Conservation (phyloP, 805 yeast species). For the Lipomyces mesembrius region DNA sequence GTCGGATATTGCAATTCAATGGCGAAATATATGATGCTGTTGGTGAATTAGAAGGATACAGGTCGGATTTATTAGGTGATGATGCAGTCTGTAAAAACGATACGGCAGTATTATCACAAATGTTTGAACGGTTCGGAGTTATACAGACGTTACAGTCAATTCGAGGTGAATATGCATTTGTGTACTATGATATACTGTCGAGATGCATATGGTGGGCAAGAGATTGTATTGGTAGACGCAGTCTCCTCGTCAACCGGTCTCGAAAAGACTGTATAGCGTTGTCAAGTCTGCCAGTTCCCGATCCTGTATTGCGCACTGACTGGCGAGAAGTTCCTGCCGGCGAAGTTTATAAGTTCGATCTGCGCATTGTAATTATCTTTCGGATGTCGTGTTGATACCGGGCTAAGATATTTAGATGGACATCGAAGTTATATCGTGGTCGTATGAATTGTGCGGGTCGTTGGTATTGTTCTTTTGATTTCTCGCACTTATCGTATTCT, state of each 20-base stretch:
- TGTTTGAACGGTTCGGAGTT: constrained; percentile 49
- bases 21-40: constrained; percentile 79
- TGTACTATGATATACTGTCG: constrained; percentile 50
- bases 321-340: constrained; percentile 62
- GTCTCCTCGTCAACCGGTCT: constrained; percentile 53
- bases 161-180: constrained; percentile 83
- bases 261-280: constrained; percentile 14
- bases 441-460: neutral
- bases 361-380: neutral
- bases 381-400: neutral
- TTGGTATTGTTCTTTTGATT: neutral
- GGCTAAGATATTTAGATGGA: neutral
- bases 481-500: neutral
- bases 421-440: constrained; percentile 9
- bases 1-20: constrained; percentile 70
- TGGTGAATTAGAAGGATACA: constrained; percentile 49
- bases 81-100: constrained; percentile 55
- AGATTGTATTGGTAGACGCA: constrained; percentile 80
- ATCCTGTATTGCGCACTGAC: constrained; percentile 22
- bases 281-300: constrained; percentile 34
- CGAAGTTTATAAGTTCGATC: constrained; percentile 47
- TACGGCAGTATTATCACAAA: constrained; percentile 57
- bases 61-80: constrained; percentile 7
- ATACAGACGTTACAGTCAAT: constrained; percentile 51
- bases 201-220: constrained; percentile 71